Evolutionary conservation across 2,329 filamentous ascomycete genomes (phyloP).

Genomic region (Zymoseptoria ardabiliae): DNA sequence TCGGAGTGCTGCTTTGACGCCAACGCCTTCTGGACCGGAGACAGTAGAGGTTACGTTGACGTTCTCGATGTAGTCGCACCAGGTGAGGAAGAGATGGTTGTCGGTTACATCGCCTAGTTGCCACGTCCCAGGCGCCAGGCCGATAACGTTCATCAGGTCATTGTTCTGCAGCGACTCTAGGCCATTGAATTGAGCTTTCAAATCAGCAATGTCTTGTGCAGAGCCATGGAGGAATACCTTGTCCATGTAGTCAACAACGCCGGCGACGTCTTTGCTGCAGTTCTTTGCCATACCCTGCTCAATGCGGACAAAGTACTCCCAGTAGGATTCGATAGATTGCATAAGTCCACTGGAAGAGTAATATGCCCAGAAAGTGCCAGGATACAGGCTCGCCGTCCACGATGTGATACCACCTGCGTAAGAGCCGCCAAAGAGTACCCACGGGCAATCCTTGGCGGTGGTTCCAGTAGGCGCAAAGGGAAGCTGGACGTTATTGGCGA

Average conservation of each 20-base stretch:
- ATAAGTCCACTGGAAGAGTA: constrained; percentile 51
- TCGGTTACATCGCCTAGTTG: constrained; percentile 42
- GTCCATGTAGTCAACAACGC: constrained; percentile 47
- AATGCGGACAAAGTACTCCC: constrained; percentile 52
- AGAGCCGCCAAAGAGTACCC: constrained; percentile 41
- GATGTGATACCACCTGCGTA: constrained; percentile 51
- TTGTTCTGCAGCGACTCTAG: constrained; percentile 44
- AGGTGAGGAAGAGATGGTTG: constrained; percentile 39
- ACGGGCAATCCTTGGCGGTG: background rate
- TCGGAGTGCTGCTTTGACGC: constrained; percentile 45
- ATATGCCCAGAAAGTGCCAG: constrained; percentile 55
- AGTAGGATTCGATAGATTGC: constrained; percentile 50
- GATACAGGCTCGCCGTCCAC: constrained; percentile 47
- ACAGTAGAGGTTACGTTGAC: constrained; percentile 2
- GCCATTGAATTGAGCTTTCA: constrained; percentile 49
- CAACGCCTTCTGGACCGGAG: constrained; percentile 41
- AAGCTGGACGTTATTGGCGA: constrained; percentile 47
- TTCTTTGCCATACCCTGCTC: constrained; percentile 52
- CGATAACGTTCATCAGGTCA: constrained; percentile 47
- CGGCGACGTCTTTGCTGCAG: constrained; percentile 47
- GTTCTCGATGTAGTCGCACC: constrained; percentile 38
- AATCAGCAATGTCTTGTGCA: constrained; percentile 27
- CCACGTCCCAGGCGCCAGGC: constrained; percentile 53
- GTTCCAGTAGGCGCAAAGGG: constrained; percentile 46
- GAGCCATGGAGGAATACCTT: constrained; percentile 25